Evolutionary conservation across 345 rosid genomes (phyloP), one percentile per base, ranked within the genome.

Genomic region (Pistacia vera): DNA sequence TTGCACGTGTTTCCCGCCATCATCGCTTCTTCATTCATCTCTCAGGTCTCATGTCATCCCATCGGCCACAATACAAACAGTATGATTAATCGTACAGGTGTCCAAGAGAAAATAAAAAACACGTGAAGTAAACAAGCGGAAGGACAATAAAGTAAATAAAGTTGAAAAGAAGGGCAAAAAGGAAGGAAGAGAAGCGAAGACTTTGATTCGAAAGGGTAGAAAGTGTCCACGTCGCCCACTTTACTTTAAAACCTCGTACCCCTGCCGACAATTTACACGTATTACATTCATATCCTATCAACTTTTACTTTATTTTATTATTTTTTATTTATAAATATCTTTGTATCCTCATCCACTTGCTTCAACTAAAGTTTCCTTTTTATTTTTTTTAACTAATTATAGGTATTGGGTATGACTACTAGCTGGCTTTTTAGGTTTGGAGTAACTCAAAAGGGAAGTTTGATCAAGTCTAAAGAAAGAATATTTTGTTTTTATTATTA

Each of bases 161-260:
- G 13, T 13, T 17, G 22, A 28, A 11, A 33, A 54, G 2, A 0
- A 2, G 74, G 5, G 55, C 54, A 28, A 68, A 59, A 51, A 5
- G 61, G 22, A 48, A 16, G 5, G 66, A 63, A 44, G 8, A 28
- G 4, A 3, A 35, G 71, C 18, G 60, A 57, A 48, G 80, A 28
- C 16, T 76, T 56, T 0, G 63, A 70, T 63, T 59, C 74, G 80
- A 80, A 76, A 71, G 90, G 90, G 82, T 82, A 10, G 33, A 78
- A 75, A 79, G 79, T 11, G 81, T 73, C 90, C 90, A 84, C 90
- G 90, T 80, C 84, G 54, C 72, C 74, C 25, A 18, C 16, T 28
- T 4, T 4, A 46, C 60, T 74, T 59, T 41, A 16, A 78, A 86
- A 82, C 87, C 87, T 84, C 86, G 90, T 82, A 84, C 79, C 77